Percentiles rank a stretch among this genome's conserved stretches.
Evolutionary conservation across 208 protist species (phyloP).

Genomic region (Leishmania turanica): DNA sequence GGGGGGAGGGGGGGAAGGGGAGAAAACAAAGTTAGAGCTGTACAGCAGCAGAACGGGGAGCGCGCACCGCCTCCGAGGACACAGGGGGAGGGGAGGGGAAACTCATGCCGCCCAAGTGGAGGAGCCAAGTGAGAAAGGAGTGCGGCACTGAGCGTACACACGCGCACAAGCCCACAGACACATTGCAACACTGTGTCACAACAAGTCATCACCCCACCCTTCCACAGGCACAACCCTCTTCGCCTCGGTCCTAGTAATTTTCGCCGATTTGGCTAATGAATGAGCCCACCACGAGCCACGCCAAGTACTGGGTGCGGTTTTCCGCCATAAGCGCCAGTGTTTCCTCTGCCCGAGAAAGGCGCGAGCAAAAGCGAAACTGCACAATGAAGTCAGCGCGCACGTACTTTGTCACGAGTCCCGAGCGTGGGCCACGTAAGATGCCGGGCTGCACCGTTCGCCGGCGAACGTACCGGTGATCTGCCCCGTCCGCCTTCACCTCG

Average conservation of each 20-base stretch:
- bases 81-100: neutral
- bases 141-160: neutral
- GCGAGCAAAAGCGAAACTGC: constrained; percentile 56
- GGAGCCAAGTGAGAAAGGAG: neutral
- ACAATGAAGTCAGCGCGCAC: constrained; percentile 54
- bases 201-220: neutral
- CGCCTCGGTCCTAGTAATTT: neutral
- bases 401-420: constrained; percentile 41
- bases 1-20: neutral
- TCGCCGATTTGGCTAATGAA: constrained; percentile 57
- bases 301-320: constrained; percentile 49
- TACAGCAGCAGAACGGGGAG: neutral
- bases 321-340: constrained; percentile 50
- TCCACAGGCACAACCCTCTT: neutral
- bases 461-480: constrained; percentile 50
- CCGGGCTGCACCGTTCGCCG: constrained; percentile 42
- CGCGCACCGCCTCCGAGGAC: neutral
- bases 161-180: neutral
- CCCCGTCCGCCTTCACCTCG: constrained; percentile 40
- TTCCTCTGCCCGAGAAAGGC: constrained; percentile 45
- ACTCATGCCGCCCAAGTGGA: neutral
- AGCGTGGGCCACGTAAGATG: constrained; percentile 40
- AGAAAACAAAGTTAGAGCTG: neutral
- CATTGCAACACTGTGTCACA: neutral
- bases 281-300: constrained; percentile 67